Conservation (phyloP, 169 alveolate genomes). For the Plasmodium sp. region DNA sequence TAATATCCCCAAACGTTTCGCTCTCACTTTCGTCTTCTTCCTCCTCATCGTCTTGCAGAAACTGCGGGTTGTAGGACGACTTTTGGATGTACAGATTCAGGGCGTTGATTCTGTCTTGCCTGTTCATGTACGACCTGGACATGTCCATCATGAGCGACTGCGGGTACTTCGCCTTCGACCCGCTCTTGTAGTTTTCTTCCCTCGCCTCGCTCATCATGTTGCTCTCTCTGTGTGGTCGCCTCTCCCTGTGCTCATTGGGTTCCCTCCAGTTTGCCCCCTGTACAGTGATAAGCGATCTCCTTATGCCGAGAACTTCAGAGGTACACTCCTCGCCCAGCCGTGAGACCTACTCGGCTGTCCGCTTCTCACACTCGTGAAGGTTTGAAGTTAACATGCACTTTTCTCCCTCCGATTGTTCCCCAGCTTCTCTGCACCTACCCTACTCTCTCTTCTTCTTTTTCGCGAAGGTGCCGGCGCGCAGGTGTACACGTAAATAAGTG, state of each 20-base stretch:
- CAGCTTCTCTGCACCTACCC: background rate
- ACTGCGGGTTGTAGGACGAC: slow-evolving; percentile 67
- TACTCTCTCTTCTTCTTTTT: background rate
- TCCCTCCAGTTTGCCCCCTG: background rate
- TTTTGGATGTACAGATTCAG: slow-evolving; percentile 58
- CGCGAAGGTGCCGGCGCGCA: background rate
- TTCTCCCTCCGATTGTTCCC: background rate
- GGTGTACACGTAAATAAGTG: background rate
- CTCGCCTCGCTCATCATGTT: slow-evolving; percentile 34
- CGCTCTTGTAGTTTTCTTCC: slow-evolving; percentile 40
- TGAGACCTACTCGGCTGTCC: background rate
- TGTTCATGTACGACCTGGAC: slow-evolving; percentile 64
- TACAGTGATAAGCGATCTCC: background rate
- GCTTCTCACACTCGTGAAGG: background rate
- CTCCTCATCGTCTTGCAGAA: slow-evolving; percentile 66
- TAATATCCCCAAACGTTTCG: slow-evolving; percentile 58
- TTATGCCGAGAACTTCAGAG: background rate
- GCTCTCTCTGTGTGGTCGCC: background rate
- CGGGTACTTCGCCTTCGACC: slow-evolving; percentile 29
- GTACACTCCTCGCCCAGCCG: background rate
- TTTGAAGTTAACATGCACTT: background rate
- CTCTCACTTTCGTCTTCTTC: slow-evolving; percentile 71
- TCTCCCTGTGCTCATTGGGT: background rate
- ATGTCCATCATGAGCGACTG: slow-evolving; percentile 67
- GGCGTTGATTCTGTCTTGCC: slow-evolving; percentile 68